Evolutionary conservation across 1,284 basidiomycete genomes (phyloP), one percentile per base, ranked within the genome.

Genomic region (Fomitopsis schrenkii): DNA sequence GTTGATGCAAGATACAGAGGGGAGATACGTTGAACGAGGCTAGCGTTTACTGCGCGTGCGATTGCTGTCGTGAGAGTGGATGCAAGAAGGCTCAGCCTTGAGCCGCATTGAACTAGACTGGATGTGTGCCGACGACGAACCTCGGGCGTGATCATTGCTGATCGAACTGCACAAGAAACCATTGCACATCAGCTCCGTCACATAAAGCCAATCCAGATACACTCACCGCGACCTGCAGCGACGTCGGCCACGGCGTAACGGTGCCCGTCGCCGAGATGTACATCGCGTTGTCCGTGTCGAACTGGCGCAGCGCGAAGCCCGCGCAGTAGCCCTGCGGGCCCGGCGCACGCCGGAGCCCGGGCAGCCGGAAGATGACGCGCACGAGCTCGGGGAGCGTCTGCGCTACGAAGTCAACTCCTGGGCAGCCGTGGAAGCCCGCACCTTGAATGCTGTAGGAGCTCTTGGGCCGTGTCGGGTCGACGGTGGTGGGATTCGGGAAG

Each of bases 331-430:
- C 86, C 17, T 80, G 79, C 5, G 66, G 62, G 2, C 80, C 80
- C 26, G 80, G 74, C 4, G 75, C 81, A 22, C 81, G 75, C 58
- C 74, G 71, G 33, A 88, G 45, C 46, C 79, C 74, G 59, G 77
- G 76, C 54, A 86, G 72, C 19, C 71, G 72, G 63, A 88, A 81
- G 40, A 88, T 78, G 17, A 74, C 73, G 4, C 77, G 76, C n/a
- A 87, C 71, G 17, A 85, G 76, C 33, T 71, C 66, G 6, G 81
- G 78, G 30, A 79, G 70, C 8, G 72, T 74, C 74, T 76, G 62
- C 14, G 38, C 38, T 17, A 36, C 33, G 59, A 8, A 42, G 22
- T n/a, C 14, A 41, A 26, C 45, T 63, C 74, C 57, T 82, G 38
- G 38, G 78, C 38, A 71, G 63, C 63, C 83, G 75, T 61, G 83